Evolutionary conservation across 1,284 basidiomycete genomes (phyloP), one percentile per base, ranked within the genome.

Genomic region (Microbotryomycetes sp.): DNA sequence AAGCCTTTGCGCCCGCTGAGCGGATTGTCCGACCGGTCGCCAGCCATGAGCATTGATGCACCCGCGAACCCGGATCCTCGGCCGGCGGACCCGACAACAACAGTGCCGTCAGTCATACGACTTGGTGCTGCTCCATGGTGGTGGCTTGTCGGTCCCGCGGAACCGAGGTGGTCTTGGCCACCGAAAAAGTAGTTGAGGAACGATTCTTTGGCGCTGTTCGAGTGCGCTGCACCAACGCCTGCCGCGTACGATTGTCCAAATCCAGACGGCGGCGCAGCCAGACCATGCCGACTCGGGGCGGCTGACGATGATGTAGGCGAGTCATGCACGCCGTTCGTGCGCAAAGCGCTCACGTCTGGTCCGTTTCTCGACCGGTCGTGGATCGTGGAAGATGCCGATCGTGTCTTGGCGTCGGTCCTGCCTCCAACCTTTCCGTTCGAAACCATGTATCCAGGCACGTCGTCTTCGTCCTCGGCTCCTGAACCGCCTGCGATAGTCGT

Each of bases 151-250:
- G 51, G 21, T 30, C 52, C 28, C 30, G 48, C 23, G 26, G 47
- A 26, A 24, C 24, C 28, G 21, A 52, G 21, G 45, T 55, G 57
- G 21, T 86, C 77, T 2, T 87, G 88, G 1, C 90, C 78, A 45
- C 81, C 93, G 74, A 97, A 96, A 78, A 97, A 96, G 76, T 96
- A 96, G 73, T 89, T 92, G 61, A 96, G 78, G 80, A 97, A 94
- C 3, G 89, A 89, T 71, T 96, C 92, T 69, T 87, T 83, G 23
- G 90, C 86, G 16, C 45, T 51, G 15, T 9, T 18, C 24, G 28
- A n/a, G 15, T 31, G 18, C 45, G 45, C 27, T 23, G 46, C 18
- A 9, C 35, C n/a, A 24, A n/a, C 30, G 50, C 6, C 26, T 23
- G 52, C 46, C n/a, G 51, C 41, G 28, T 49, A 41, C 2, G 56